Evolutionary conservation across 179 eudicot genomes (phyloP).

Genomic region (Spinacia oleracea): DNA sequence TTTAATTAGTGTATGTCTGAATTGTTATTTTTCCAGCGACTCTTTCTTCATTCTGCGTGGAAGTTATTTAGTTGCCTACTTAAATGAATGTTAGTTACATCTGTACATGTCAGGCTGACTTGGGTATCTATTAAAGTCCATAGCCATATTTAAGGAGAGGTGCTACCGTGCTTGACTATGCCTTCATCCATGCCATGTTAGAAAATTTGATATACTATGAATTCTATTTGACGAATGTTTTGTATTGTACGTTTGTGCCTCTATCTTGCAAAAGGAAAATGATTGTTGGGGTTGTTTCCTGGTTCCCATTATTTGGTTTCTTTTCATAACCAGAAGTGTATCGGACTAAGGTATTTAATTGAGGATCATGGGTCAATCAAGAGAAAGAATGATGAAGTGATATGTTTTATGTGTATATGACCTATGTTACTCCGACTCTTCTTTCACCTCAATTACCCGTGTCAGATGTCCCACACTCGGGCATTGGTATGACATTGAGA

Average conservation of each 20-base stretch:
- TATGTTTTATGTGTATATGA: neutral
- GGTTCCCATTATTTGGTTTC: neutral
- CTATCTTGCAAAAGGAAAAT: neutral
- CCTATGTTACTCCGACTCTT: too few relatives aligned
- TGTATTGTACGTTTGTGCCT: too few relatives aligned
- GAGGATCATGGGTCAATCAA: neutral
- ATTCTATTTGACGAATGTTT: too few relatives aligned
- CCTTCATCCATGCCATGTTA: neutral
- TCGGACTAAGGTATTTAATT: neutral
- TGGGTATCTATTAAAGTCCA: neutral
- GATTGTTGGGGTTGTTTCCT: neutral
- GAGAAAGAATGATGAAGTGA: neutral
- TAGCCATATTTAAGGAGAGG: neutral
- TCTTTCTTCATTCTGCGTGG: neutral
- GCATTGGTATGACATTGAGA: too few relatives aligned
- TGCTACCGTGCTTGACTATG: neutral
- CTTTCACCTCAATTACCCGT: too few relatives aligned
- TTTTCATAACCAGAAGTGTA: neutral
- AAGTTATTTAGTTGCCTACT: neutral
- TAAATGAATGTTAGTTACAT: neutral
- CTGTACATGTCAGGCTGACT: neutral
- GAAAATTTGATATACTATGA: neutral
- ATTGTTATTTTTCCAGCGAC: neutral
- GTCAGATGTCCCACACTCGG: too few relatives aligned
- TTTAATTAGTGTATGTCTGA: neutral